Base-by-base conservation (phyloP, 805 yeast genomes). In the Danielia reshetovae region DNA sequence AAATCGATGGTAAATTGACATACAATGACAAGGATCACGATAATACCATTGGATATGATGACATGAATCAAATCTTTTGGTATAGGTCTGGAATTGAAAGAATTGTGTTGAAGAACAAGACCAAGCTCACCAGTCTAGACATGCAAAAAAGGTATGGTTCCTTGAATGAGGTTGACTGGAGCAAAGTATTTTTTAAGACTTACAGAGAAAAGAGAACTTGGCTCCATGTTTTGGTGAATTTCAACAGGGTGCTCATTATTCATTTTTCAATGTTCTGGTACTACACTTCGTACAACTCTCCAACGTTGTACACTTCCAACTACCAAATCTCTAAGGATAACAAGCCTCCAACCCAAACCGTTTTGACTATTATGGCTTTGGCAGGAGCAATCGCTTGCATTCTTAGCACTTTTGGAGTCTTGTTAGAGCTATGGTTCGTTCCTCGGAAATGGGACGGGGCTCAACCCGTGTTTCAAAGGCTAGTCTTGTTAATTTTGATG, bases 181-280 rank as follows among this genome's bases (percentile, higher is more conserved):
- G 62, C 2, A 72, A 69, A 37, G 81, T 77, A 0, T 81, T 86
- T 45, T 85, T 86, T 74, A 93, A 93, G 69, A 93, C 98, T 36
- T 93, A 85, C 69, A 84, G 81, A 58, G 99, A 93, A 70, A 79
- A 85, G 37, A 82, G 99, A 68, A 85, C 98, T 23, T 93, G 99
- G 98, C 80, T 90, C 65, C 99, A 93, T 68, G 63, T 90, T 65
- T 67, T 90, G 34, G 86, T 95, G 52, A 93, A 93, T 65, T 93
- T 90, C 72, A 90, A 88, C 72, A 93, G 99, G 9, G 48, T 47
- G 2, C 30, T 43, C 14, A 78, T 82, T 35, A 74, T 85, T 32
- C 95, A 85, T 51, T 63, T 79, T 25, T 68, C 85, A 1, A 64
- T 78, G 22, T 85, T 82, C 55, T 85, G 95, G 95, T 75, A 77